Evolutionary conservation across 2,329 filamentous ascomycete species (phyloP).

Genomic region (Pestalotiopsis sp.): DNA sequence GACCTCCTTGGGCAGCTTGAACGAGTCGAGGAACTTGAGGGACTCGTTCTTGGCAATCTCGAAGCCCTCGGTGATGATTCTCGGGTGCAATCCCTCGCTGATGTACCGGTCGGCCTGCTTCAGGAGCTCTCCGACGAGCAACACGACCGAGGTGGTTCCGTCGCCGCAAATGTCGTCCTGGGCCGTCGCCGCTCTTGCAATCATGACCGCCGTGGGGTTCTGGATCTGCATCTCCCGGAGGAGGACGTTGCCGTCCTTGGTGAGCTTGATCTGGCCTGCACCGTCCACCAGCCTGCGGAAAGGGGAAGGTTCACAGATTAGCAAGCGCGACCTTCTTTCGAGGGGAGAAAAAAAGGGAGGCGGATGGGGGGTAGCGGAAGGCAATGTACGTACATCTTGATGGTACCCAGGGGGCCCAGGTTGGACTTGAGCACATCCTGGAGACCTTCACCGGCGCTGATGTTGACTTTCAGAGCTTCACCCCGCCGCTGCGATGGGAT

Average conservation of each 20-base stretch:
- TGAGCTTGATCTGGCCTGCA: conserved; percentile 84
- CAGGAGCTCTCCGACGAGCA: conserved; percentile 92
- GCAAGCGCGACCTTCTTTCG: not conserved
- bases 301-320: not conserved
- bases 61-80: conserved; percentile 96
- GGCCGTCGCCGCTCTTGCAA: conserved; percentile 83
- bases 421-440: conserved; percentile 97
- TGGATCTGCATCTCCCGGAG: conserved; percentile 88
- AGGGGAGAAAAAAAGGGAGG: not conserved
- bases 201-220: conserved; percentile 93
- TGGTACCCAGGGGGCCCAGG: conserved; percentile 87
- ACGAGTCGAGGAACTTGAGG: conserved; percentile 91
- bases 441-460: conserved; percentile 90
- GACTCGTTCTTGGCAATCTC: conserved; percentile 95
- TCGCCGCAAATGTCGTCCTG: conserved; percentile 99
- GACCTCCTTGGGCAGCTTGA: conserved; percentile 86
- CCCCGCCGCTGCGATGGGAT: conserved; percentile 74
- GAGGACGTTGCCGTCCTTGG: conserved; percentile 94
- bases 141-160: conserved; percentile 93
- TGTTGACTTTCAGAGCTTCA: conserved; percentile 96
- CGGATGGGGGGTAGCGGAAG: not conserved
- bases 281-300: conserved; percentile 66
- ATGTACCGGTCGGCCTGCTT: conserved; percentile 98
- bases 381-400: conserved; percentile 76
- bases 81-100: conserved; percentile 91